Conservation (phyloP, 768 basidiomycete species). For the Pisolithus orientalis region DNA sequence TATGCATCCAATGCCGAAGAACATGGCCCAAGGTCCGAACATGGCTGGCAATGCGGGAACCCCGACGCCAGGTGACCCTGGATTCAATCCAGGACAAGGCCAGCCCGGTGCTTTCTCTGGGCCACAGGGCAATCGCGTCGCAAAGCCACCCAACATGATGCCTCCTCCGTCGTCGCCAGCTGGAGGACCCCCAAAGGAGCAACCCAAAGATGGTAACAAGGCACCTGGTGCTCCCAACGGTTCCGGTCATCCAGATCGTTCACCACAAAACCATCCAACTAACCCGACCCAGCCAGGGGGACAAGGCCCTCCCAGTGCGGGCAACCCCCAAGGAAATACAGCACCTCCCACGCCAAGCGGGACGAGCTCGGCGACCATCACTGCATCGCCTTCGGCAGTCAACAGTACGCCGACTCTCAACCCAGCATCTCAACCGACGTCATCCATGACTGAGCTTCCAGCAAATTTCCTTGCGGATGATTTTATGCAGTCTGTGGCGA, state of each 20-base stretch:
- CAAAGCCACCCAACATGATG: conserved; percentile 40
- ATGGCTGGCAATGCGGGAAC: conserved; percentile 31
- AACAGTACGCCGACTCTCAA: conserved; percentile 27
- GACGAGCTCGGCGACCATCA: conserved; percentile 28
- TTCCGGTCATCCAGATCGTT: conserved; percentile 29
- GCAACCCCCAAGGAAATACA: conserved; percentile 21
- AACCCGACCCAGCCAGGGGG: conserved; percentile 21
- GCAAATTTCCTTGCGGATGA: conserved; percentile 24
- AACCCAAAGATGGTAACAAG: conserved; percentile 28
- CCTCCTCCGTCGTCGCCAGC: conserved; percentile 50
- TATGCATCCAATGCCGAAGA: conserved; percentile 32
- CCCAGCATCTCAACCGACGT: conserved; percentile 17
- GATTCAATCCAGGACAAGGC: conserved; percentile 32
- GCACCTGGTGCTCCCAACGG: conserved; percentile 22
- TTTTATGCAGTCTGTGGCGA: conserved; percentile 41
- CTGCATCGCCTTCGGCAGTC: conserved; percentile 32
- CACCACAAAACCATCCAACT: conserved; percentile 36
- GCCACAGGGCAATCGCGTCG: conserved; percentile 25
- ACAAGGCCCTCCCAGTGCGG: conserved; percentile 16
- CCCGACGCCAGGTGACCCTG: conserved; percentile 39
- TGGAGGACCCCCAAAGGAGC: conserved; percentile 24
- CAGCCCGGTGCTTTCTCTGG: conserved; percentile 30
- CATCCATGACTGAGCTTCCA: conserved; percentile 23
- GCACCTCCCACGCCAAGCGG: conserved; percentile 34
- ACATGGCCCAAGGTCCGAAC: conserved; percentile 18